These are phyloP conservation scores for Phytophthora chlamydospora DNA, from an alignment of 352 stramenopile species.

Conservation along the genomic window DNA sequence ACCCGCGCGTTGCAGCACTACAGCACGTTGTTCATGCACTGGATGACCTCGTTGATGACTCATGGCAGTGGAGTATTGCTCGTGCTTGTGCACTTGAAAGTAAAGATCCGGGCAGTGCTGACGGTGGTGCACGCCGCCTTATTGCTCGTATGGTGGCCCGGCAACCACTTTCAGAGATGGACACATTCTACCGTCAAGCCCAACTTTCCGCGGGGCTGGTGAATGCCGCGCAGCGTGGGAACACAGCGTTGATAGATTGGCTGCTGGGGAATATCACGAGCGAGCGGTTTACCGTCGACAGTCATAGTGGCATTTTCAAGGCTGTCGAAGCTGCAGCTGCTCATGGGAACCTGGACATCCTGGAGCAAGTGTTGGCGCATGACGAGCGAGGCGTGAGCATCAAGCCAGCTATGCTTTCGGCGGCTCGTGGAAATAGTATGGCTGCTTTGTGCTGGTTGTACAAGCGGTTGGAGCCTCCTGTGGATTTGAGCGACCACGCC, in stretches of 20 bases:
- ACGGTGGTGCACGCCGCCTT: slow-evolving; percentile 20
- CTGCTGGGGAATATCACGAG: slow-evolving; percentile 22
- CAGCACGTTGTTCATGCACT: slow-evolving; percentile 33
- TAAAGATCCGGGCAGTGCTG: slow-evolving; percentile 5
- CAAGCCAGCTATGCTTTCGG: slow-evolving; percentile 20
- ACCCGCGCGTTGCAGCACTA: slow-evolving; percentile 25
- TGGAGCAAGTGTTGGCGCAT: slow-evolving; percentile 30
- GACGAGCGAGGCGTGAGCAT: slow-evolving; percentile 22
- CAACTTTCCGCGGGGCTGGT: slow-evolving; percentile 30
- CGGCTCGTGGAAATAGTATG: slow-evolving; percentile 16
- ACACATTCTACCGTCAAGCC: slow-evolving; percentile 35
- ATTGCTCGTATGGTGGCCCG: slow-evolving; percentile 28
- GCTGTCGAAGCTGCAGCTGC: slow-evolving; percentile 21
- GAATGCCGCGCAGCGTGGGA: slow-evolving; percentile 18
- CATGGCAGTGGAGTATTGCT: slow-evolving; percentile 36
- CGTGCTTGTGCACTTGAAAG: slow-evolving; percentile 27
- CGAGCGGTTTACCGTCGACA: slow-evolving; percentile 31
- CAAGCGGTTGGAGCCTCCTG: slow-evolving; percentile 3
- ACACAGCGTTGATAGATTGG: slow-evolving; percentile 27
- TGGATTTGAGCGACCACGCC: slow-evolving; percentile 9
- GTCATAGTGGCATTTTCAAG: slow-evolving; percentile 31
- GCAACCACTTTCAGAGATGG: slow-evolving; percentile 27
- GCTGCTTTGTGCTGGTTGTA: slow-evolving; percentile 27
- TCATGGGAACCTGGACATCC: slow-evolving; percentile 20
- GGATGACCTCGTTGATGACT: slow-evolving; percentile 35